Evolutionary conservation across 2,329 filamentous ascomycete genomes (phyloP), one percentile per base, ranked within the genome.

Genomic region (Fusarium lateritium): DNA sequence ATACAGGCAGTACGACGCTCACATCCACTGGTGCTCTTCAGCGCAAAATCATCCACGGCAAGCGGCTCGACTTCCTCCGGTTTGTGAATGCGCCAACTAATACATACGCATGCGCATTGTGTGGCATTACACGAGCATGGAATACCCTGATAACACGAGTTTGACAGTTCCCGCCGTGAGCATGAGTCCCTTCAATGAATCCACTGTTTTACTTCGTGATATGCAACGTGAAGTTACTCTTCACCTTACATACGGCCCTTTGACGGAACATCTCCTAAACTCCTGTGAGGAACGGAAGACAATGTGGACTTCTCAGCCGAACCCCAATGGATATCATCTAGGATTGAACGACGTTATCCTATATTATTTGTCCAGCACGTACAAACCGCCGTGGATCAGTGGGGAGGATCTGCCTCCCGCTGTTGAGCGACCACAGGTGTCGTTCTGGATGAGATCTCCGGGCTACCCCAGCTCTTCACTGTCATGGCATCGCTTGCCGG

Each of bases 381-480:
- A 57, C 47, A 46, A 40, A 42, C 57, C 62, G 43, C 34, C 46
- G 45, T 72, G 56, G 56, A 55, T 67, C 52, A 56, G 62, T 61
- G 47, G 67, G 54, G 69, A 67, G 38, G 60, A 72, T 71, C 63
- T 62, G 39, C 49, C 55, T 67, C 60, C 70, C 65, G 67, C 65
- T 67, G 61, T 47, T 73, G 69, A 65, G 62, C 52, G 49, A 74
- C 72, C 66, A 44, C 45, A 59, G 42, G 34, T 56, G 54, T 54
- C 60, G 56, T 57, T 65, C 62, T 62, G 66, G 67, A 71, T 40
- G 65, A 70, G 71, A 73, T 71, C 52, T 65, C 61, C 58, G 61
- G 46, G 40, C 63, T 64, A 63, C 52, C 57, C 65, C 62, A 64
- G 60, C 59, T 62, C 28, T 47, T 56, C 38, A 45, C 51, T 65